A percentile compares a stretch with the other conserved stretches of the same genome.
Evolutionary conservation across 2,329 filamentous ascomycete genomes (phyloP).

Genomic region (Pseudopyrenochaeta lycopersici): DNA sequence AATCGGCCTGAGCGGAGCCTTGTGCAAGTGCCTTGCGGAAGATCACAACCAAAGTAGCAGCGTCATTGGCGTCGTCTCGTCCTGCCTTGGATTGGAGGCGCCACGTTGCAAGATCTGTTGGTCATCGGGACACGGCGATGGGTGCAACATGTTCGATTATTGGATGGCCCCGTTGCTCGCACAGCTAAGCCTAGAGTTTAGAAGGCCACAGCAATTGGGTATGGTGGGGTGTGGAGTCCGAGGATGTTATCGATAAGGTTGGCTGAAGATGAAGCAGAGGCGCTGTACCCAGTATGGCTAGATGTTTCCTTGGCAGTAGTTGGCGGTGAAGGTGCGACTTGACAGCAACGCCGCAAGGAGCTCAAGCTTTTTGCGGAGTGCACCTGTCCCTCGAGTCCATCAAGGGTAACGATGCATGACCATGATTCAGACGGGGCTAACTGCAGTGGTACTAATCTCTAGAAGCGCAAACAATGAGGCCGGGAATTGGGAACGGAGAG

Average conservation of each 20-base stretch:
- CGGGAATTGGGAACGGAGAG: neutral
- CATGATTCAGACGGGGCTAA: slow-evolving; percentile 8
- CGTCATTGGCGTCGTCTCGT: slow-evolving; percentile 11
- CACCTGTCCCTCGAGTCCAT: slow-evolving; percentile 7
- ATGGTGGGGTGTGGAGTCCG: slow-evolving; percentile 11
- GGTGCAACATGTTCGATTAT: slow-evolving; percentile 5
- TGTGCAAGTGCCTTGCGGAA: slow-evolving; percentile 16
- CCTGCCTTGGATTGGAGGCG: slow-evolving; percentile 7
- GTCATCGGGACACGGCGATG: slow-evolving; percentile 9
- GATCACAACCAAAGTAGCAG: slow-evolving; percentile 6
- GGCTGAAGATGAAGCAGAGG: neutral
- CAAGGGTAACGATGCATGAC: slow-evolving; percentile 6
- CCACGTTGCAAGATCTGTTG: slow-evolving; percentile 23
- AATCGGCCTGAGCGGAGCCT: slow-evolving; percentile 24
- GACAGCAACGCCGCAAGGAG: slow-evolving; percentile 13
- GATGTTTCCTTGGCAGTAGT: slow-evolving; percentile 6
- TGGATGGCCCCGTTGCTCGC: slow-evolving; percentile 10
- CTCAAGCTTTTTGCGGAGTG: slow-evolving; percentile 27
- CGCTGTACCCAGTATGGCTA: neutral
- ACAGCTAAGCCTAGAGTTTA: slow-evolving; percentile 15
- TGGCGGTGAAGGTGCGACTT: slow-evolving; percentile 27
- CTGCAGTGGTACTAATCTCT: neutral
- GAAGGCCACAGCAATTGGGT: slow-evolving; percentile 7
- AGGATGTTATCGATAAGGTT: slow-evolving; percentile 6
- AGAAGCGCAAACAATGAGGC: neutral